Percentiles rank a stretch among this genome's conserved stretches.
These are phyloP conservation scores for Penicillium paradoxum DNA, from an alignment of 495 filamentous ascomycete genomes.

Conservation along the genomic window DNA sequence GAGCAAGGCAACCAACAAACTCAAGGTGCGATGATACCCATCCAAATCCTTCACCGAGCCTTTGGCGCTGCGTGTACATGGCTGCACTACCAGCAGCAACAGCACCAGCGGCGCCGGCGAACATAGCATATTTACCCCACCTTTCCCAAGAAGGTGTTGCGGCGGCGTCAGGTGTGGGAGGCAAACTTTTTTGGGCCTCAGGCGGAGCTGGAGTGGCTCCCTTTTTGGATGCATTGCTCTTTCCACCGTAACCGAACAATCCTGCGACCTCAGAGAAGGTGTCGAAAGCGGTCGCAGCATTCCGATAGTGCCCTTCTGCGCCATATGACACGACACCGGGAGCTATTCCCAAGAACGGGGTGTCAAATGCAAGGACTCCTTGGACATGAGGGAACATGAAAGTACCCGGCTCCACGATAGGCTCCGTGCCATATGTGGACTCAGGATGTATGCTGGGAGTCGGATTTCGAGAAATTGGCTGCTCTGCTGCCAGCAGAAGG, in stretches of 20 bases:
- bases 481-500: conserved; percentile 62
- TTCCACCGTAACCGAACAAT: conserved; percentile 53
- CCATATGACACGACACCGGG: conserved; percentile 85
- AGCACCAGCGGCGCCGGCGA: conserved; percentile 73
- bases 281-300: conserved; percentile 62
- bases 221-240: conserved; percentile 18
- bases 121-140: conserved; percentile 81
- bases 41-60: conserved; percentile 61
- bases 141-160: conserved; percentile 56
- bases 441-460: conserved; percentile 14
- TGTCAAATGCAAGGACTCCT: conserved; percentile 91
- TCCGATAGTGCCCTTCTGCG: conserved; percentile 79
- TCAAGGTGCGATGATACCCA: conserved; percentile 94
- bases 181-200: conserved; percentile 18
- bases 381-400: conserved; percentile 68
- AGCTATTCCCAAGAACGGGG: conserved; percentile 85
- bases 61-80: conserved; percentile 76
- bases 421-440: conserved; percentile 19
- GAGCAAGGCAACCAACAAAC: conserved; percentile 84
- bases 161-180: conserved; percentile 41
- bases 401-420: conserved; percentile 26
- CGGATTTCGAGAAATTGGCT: conserved; percentile 49
- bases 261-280: conserved; percentile 60
- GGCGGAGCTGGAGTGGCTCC: conserved; percentile 8
- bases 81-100: conserved; percentile 84